A percentile compares a stretch with the other conserved stretches of the same genome.
These are phyloP conservation scores for Melocanna baccifera DNA, from an alignment of 176 grass and related monocot species.

Conservation along the genomic window DNA sequence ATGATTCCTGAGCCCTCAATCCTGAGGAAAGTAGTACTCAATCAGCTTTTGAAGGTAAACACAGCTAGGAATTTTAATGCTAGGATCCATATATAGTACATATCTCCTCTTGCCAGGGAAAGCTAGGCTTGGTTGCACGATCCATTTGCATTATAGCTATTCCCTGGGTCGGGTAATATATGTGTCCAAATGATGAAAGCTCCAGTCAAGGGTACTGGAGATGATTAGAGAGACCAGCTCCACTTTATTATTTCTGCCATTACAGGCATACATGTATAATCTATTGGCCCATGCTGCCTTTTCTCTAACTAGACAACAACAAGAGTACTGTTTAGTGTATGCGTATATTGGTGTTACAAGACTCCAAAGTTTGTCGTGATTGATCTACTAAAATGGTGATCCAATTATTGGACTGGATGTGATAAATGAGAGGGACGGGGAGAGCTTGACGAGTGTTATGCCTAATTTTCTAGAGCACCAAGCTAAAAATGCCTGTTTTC, in stretches of 20 bases:
- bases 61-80: neutral
- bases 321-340: constrained; percentile 13
- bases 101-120: constrained; percentile 37
- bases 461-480: neutral
- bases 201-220: constrained; percentile 40
- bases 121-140: constrained; percentile 13
- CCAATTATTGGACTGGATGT: constrained; percentile 34
- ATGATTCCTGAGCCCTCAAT: neutral
- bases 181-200: constrained; percentile 35
- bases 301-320: constrained; percentile 19
- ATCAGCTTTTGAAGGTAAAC: constrained; percentile 14
- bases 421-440: constrained; percentile 7
- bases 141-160: constrained; percentile 3
- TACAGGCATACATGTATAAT: constrained; percentile 38
- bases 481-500: neutral
- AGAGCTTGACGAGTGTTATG: neutral
- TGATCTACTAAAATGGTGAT: constrained; percentile 26
- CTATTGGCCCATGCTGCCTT: constrained; percentile 17
- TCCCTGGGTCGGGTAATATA: neutral
- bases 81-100: constrained; percentile 10
- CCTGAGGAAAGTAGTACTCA: constrained; percentile 10
- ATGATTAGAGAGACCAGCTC: constrained; percentile 53
- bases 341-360: constrained; percentile 9
- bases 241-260: constrained; percentile 56
- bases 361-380: constrained; percentile 28